These are phyloP conservation scores for Zarea fungicola DNA, from an alignment of 2,329 filamentous ascomycete species.

Conservation along the genomic window DNA sequence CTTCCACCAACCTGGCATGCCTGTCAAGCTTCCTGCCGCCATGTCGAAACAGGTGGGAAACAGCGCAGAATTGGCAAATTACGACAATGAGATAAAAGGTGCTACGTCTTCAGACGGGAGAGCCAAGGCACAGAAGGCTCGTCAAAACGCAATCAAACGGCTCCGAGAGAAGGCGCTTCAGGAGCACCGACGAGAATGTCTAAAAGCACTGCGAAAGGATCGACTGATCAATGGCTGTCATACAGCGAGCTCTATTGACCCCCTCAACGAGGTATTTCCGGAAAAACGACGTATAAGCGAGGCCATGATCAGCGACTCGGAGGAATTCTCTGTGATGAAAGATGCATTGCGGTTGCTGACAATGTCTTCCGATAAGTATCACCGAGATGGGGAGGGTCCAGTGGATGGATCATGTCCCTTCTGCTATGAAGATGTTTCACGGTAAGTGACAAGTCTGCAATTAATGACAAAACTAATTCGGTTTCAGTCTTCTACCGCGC, in stretches of 20 bases:
- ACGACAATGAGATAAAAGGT: neutral
- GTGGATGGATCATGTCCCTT: neutral
- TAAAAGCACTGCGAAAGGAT: conserved; percentile 2
- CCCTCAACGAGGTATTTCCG: conserved; percentile 1
- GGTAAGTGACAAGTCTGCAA: neutral
- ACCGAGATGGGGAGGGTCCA: neutral
- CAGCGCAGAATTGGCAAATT: neutral
- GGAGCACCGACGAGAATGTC: neutral
- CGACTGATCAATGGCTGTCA: neutral
- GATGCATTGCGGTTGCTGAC: neutral
- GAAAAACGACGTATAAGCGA: neutral
- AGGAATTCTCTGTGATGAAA: neutral
- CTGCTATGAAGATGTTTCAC: neutral
- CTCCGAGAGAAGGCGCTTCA: neutral
- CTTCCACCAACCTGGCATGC: conserved; percentile 4
- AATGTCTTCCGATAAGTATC: neutral
- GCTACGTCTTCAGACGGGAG: neutral
- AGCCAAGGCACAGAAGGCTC: neutral
- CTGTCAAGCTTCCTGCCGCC: neutral
- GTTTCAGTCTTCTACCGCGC: neutral
- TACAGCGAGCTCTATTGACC: neutral
- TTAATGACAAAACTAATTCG: neutral
- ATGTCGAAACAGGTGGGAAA: neutral
- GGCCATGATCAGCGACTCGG: conserved; percentile 2
- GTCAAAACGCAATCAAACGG: neutral